Evolutionary conservation across 2,329 filamentous ascomycete species (phyloP), one percentile per base, ranked within the genome.

Genomic region (Didymella arachidicola): DNA sequence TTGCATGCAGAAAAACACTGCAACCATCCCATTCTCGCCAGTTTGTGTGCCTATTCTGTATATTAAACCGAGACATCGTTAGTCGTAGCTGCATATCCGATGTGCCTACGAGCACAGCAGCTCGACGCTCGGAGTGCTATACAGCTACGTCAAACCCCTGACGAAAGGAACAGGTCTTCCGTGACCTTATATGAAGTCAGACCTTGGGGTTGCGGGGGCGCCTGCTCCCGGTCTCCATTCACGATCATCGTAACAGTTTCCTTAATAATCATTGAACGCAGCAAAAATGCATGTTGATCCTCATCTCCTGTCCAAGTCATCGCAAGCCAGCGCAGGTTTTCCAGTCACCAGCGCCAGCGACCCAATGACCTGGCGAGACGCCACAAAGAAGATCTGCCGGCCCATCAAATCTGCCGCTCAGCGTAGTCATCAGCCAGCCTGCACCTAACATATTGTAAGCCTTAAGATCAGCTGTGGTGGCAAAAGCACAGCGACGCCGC

Each of bases 221-320:
- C 43, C 26, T 29, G 12, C 14, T 29, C 26, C 26, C 47, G 36
- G 27, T 48, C 38, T 29, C 34, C 52, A 43, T 42, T 18, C 39
- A 26, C 26, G 56, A 51, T 59, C 50, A 42, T 46, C 50, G 29
- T 34, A 18, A 50, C 22, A 46, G 12, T 34, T 34, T 7, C 50
- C 49, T 26, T 18, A 45, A 43, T 0, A 30, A 53, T 50, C 44
- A 41, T 39, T 26, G 26, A 59, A 45, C 52, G 51, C 42, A 53
- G 25, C 42, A 34, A 53, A 39, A 25, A 14, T 45, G 45, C 46
- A 54, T 54, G 56, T 44, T 54, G 56, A 59, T 59, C 56, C 50
- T 59, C 45, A 59, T 59, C 45, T 59, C 45, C 46, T 42, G 56
- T 59, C 56, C 56, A 53, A 58, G 50, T 45, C 38, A 46, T 26